phyloP scores from a whole-genome alignment of 108 stramenopile species.

The Stephanodiscus triporus region DNA sequence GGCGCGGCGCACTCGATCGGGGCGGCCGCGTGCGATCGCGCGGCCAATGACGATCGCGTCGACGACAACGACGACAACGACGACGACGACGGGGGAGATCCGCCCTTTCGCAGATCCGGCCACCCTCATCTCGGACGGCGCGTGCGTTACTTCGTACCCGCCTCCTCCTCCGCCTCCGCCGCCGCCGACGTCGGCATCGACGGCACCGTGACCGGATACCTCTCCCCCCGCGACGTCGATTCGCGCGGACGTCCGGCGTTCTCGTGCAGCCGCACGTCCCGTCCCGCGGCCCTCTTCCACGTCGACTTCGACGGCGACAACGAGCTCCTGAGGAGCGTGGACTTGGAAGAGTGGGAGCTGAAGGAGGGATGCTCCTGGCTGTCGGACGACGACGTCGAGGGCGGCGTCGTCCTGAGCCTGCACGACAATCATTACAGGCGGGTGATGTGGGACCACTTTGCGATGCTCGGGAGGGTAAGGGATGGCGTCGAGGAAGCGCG shows the following conservation, averaged over 20 bases:
- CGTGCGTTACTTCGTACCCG: neutral
- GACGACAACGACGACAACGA: too few species aligned
- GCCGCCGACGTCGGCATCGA: too few species aligned
- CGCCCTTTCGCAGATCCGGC: neutral
- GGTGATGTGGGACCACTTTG: slow-evolving; percentile 2
- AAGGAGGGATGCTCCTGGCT: neutral
- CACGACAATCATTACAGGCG: neutral
- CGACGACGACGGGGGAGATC: neutral
- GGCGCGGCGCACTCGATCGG: too few species aligned
- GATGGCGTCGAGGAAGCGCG: neutral
- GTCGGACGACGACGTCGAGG: neutral
- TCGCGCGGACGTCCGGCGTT: too few species aligned
- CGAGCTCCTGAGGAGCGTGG: neutral
- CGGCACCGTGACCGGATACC: too few species aligned
- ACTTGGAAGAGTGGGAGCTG: neutral
- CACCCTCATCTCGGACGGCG: neutral
- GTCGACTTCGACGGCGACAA: neutral
- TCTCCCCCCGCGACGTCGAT: too few species aligned
- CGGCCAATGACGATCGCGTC: neutral
- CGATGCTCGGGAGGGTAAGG: neutral
- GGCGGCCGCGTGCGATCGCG: too few species aligned
- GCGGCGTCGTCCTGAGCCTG: neutral
- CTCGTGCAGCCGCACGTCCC: too few species aligned
- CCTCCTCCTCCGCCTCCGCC: too few species aligned
- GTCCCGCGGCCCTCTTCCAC: too few species aligned